Conservation (phyloP, 208 protist genomes). For the Balamuthia mandrillaris region DNA sequence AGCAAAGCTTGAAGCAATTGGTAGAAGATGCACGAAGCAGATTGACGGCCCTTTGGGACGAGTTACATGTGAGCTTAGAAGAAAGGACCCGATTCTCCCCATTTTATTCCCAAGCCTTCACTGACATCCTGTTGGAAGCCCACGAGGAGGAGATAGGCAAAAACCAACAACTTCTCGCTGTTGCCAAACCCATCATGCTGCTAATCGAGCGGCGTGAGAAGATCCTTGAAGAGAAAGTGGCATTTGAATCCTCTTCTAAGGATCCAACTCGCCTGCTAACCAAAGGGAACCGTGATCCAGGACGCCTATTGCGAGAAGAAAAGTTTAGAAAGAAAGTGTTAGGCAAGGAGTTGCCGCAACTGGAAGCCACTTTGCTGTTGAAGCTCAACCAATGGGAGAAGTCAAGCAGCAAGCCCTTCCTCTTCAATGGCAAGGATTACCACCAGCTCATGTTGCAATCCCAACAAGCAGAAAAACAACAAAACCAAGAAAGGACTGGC, state of each 20-base stretch:
- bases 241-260: background rate
- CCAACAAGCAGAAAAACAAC: too few species aligned
- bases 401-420: too few species aligned
- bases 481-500: too few species aligned
- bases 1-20: background rate
- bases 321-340: conserved; percentile 15
- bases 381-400: too few species aligned
- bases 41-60: background rate
- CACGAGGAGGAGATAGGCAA: conserved; percentile 21
- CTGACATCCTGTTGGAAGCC: background rate
- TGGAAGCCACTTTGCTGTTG: background rate
- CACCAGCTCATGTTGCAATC: too few species aligned
- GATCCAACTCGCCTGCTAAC: conserved; percentile 7
- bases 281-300: background rate
- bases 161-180: background rate
- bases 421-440: too few species aligned
- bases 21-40: background rate
- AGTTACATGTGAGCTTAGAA: background rate
- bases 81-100: background rate
- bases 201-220: background rate
- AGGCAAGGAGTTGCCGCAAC: background rate
- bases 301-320: background rate
- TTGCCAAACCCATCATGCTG: background rate
- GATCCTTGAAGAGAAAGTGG: background rate
- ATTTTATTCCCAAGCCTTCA: background rate